Base-by-base conservation (phyloP, 2,329 filamentous ascomycete genomes). In the Diaporthe sp. region DNA sequence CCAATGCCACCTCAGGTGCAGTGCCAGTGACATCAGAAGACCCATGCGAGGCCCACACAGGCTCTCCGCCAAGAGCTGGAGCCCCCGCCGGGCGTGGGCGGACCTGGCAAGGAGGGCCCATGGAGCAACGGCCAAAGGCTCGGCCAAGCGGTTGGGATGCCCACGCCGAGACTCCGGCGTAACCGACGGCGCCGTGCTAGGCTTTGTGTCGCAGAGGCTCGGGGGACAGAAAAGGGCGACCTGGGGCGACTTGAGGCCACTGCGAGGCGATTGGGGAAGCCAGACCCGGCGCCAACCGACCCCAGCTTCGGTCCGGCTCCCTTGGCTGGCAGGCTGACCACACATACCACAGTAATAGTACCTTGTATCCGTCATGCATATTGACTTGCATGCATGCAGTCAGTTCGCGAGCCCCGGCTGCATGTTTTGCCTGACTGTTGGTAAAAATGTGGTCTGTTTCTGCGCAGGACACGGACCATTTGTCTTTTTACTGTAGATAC, bases 71-170 rank as follows among this genome's bases (percentile, higher is more conserved):
- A 70, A 70, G 65, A 70, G 49, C 49, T 55, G 49, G 65, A 70
- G 65, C 65, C 47, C 65, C 65, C 65, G 60, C 47, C 63, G 47
- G 4, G 55, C 55, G 55, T 58, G 55, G 55, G 55, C 55, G 7
- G 31, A 6, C 49, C 15, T 12, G 63, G 44, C 63, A 70, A 70
- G 65, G 65, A 70, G 65, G 34, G 34, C 65, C 65, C 65, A 55
- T 70, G 65, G 15, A 70, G n/a, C 1, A 20, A 55, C 65, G 65
- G 65, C 2, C 47, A 53, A 70, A 39, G 49, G n/a, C 65, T 70
- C 65, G 65, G 65, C 65, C 49, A 70, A 55, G 65, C 49, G 17
- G 65, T 55, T 70, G 49, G 65, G 65, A 55, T 70, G 65, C 65
- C 25, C 49, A 55, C 65, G 65, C 65, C 65, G 65, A 70, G 65